Conservation (phyloP, 1,284 basidiomycete genomes). For the Marasmius sp. region DNA sequence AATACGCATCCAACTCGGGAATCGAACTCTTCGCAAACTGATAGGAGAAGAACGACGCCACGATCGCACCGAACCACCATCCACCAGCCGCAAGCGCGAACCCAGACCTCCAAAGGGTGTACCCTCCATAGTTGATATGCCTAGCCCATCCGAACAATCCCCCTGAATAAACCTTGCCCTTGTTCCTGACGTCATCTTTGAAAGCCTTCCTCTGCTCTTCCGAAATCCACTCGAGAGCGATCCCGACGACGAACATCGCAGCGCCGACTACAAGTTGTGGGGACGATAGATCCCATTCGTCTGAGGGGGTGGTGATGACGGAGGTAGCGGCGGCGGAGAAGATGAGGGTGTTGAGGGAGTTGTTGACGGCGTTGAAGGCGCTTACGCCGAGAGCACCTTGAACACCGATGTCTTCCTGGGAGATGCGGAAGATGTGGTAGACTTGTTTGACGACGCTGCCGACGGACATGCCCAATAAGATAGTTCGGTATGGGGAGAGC, state of each 20-base stretch:
- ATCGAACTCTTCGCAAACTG: slow-evolving; percentile 7
- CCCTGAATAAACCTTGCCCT: slow-evolving; percentile 19
- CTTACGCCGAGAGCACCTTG: neutral
- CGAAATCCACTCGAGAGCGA: slow-evolving; percentile 17
- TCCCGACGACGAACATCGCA: slow-evolving; percentile 17
- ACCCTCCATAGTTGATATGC: slow-evolving; percentile 23
- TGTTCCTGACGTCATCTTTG: slow-evolving; percentile 21
- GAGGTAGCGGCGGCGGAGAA: slow-evolving; percentile 6
- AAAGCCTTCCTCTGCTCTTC: slow-evolving; percentile 20
- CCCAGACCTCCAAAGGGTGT: slow-evolving; percentile 20
- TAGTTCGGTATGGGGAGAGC: slow-evolving; percentile 5
- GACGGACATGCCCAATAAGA: slow-evolving; percentile 7
- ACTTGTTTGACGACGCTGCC: slow-evolving; percentile 6
- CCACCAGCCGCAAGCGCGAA: slow-evolving; percentile 16
- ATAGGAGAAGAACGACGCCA: neutral
- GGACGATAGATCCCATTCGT: neutral
- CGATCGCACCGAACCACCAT: neutral
- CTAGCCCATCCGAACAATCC: slow-evolving; percentile 18
- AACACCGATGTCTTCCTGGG: neutral
- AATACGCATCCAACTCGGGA: slow-evolving; percentile 10
- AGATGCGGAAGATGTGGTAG: neutral
- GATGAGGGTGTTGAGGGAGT: slow-evolving; percentile 1
- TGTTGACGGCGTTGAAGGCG: neutral
- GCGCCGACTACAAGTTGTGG: slow-evolving; percentile 1
- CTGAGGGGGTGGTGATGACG: neutral